Conservation (phyloP, 768 basidiomycete genomes). For the Boletales sp. region DNA sequence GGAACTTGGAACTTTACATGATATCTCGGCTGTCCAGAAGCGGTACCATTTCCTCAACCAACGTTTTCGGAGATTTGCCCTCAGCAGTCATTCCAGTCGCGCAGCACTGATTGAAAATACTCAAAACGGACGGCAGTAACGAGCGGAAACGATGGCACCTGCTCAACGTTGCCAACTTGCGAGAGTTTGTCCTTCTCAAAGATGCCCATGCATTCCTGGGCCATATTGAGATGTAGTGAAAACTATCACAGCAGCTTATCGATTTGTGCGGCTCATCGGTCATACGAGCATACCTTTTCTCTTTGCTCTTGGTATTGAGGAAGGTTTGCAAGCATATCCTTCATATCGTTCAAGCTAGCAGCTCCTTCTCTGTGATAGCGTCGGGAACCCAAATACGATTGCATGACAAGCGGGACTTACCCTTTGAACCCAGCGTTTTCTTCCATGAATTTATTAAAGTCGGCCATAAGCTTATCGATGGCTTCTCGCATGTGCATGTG, state of each 20-base stretch:
- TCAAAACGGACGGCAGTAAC: background rate
- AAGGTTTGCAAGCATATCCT: conserved; percentile 94
- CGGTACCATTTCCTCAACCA: conserved; percentile 99
- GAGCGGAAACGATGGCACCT: conserved; percentile 42
- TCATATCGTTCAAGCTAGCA: conserved; percentile 94
- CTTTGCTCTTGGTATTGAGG: conserved; percentile 95
- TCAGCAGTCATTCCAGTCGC: conserved; percentile 90
- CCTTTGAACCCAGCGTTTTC: conserved; percentile 95
- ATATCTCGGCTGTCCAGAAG: conserved; percentile 84
- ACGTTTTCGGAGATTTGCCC: conserved; percentile 88
- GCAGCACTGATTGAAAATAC: conserved; percentile 61
- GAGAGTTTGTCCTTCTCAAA: conserved; percentile 89
- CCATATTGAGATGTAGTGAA: conserved; percentile 95
- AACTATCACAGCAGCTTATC: conserved; percentile 51
- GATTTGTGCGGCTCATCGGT: background rate
- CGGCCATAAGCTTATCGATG: conserved; percentile 93
- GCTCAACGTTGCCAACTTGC: conserved; percentile 83
- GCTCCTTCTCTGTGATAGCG: conserved; percentile 58
- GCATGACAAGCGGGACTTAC: conserved; percentile 38
- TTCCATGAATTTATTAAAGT: conserved; percentile 91
- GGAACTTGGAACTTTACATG: conserved; percentile 48
- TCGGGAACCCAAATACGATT: background rate
- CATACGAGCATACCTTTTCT: conserved; percentile 62
- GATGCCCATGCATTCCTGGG: conserved; percentile 92
- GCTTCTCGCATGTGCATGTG: conserved; percentile 99